Evolutionary conservation across 2,329 filamentous ascomycete species (phyloP), one percentile per base, ranked within the genome.

Genomic region (Endothia cerciana): DNA sequence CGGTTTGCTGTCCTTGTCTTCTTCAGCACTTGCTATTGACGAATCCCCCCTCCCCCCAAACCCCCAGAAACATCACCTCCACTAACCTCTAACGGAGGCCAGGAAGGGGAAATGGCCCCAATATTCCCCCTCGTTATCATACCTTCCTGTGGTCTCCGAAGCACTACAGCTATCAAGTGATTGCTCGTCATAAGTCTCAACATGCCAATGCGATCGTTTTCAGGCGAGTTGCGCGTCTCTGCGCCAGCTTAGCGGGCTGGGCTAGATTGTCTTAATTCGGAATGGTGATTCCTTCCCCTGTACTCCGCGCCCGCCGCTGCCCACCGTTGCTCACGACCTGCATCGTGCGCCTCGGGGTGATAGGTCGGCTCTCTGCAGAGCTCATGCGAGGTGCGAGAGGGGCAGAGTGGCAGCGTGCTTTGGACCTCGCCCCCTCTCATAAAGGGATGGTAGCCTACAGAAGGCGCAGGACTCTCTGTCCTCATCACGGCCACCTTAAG

Each of bases 301-400:
- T 36, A 36, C 33, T 36, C 33, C 33, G 10, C 33, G 33, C 33
- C n/a, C n/a, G n/a, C n/a, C n/a, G n/a, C n/a, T n/a, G n/a, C n/a
- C n/a, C 33, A 36, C 33, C 10, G 10, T 51, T 7, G 25, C 28
- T 8, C 30, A 38, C 8, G 17, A 22, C n/a, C 56, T 59, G 38
- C 36, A 59, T 41, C n/a, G 56, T 25, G n/a, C 10, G 22, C 22
- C 56, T 2, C n/a, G 7, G 33, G 56, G 38, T 59, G 22, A 59
- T 41, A 30, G 56, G 38, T 28, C n/a, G 43, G 38, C 38, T 10
- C 56, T 17, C 56, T 59, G 36, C 56, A 25, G 13, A 41, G 33
- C 30, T 56, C 17, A 56, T 56, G 53, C 53, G 30, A 56, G 28
- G 30, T 38, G 53, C 30, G 53, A 56, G 30, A 56, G 30, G 30